Percentiles rank a stretch among this genome's conserved stretches.
Evolutionary conservation across 163 green algal species (phyloP).

Genomic region (Scenedesmus sp.): DNA sequence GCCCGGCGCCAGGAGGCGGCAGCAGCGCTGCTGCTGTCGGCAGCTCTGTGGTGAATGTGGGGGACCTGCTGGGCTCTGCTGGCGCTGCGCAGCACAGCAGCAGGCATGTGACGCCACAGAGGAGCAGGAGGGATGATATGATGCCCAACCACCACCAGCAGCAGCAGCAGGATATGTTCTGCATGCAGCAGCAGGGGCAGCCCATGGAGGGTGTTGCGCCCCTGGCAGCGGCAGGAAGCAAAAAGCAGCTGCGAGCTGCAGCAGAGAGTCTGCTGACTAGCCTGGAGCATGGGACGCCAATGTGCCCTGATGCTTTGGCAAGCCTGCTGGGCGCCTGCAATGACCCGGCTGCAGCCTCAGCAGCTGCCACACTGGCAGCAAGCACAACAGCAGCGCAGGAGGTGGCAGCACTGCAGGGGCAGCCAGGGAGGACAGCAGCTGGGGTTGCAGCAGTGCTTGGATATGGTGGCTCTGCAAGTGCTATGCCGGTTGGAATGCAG

Average conservation of each 20-base stretch:
- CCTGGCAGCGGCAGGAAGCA: not conserved
- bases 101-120: not conserved
- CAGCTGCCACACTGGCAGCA: not conserved
- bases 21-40: not conserved
- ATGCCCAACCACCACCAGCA: not conserved
- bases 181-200: constrained; percentile 11
- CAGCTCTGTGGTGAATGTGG: not conserved
- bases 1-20: too few species aligned
- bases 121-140: constrained; percentile 6
- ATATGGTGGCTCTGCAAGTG: not conserved
- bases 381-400: not conserved
- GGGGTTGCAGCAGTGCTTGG: not conserved
- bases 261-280: constrained; percentile 23
- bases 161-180: not conserved
- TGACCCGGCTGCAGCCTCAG: not conserved
- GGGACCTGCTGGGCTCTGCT: not conserved
- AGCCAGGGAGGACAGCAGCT: not conserved
- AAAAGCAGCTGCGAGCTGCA: constrained; percentile 24
- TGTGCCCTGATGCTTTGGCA: not conserved
- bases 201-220: not conserved
- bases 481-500: not conserved
- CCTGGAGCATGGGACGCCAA: not conserved
- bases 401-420: not conserved
- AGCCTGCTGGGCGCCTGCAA: not conserved
- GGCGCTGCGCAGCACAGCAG: not conserved